Evolutionary conservation across 2,329 filamentous ascomycete species (phyloP), one percentile per base, ranked within the genome.

Genomic region (Aspergillus pseudonomiae): DNA sequence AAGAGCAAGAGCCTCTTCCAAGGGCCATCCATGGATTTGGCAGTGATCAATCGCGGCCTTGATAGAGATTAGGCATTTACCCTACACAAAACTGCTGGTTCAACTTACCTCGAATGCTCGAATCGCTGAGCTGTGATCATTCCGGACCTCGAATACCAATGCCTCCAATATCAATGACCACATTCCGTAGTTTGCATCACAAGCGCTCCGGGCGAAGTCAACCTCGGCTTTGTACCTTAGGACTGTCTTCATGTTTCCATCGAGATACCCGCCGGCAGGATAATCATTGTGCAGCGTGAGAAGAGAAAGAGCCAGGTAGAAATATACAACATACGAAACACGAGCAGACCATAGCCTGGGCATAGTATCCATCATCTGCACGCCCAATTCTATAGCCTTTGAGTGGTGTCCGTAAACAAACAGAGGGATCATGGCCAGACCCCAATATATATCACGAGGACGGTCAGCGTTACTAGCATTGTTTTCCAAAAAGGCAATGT

Each of bases 31-130:
- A 70, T 89, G 81, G 1, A 87, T 74, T 67, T 89, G 84, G 54
- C 83, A 83, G 68, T 89, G 86, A 67, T 89, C 86, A 63, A 88
- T 82, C 4, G 87, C 85, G 61, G 81, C 79, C 75, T 89, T 84
- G 63, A 84, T 26, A 30, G 7, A 55, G 2, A 9, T 62, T 60
- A 55, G 34, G 50, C 21, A 52, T 57, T 24, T 30, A 26, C 32
- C 58, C 53, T 43, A 21, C 39, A 43, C 26, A 53, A 26, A 16
- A 21, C 46, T 52, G n/a, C 3, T 39, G 4, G 16, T 48, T 9
- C 28, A 36, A 64, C 72, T 63, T 68, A 75, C 73, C 68, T 78
- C 76, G 43, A 77, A 74, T 6, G 74, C 67, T 62, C 76, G 74
- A 24, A 88, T 79, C 2, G 85, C 80, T 14, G 73, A 71, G 12